These are phyloP conservation scores for Botrytis squamosa DNA, from an alignment of 2,329 filamentous ascomycete species.

Conservation along the genomic window DNA sequence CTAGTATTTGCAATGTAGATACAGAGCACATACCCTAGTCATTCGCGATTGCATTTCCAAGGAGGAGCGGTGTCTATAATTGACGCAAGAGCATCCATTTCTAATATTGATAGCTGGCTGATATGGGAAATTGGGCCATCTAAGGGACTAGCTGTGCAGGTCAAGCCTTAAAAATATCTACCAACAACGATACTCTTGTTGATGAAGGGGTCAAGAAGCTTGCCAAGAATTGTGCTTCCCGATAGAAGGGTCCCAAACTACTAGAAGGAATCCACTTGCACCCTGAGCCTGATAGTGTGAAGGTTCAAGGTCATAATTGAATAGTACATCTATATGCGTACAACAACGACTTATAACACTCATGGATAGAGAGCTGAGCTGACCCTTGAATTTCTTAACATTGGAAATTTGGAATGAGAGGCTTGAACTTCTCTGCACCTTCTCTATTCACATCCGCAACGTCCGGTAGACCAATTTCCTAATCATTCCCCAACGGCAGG, in stretches of 20 bases:
- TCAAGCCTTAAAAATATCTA: background rate
- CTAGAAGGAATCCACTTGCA: background rate
- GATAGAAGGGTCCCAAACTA: background rate
- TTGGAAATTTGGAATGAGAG: background rate
- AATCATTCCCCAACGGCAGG: background rate
- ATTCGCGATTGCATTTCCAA: background rate
- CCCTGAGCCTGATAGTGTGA: background rate
- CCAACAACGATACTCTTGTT: background rate
- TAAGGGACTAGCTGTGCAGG: background rate
- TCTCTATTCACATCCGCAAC: background rate
- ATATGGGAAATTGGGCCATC: background rate
- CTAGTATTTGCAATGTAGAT: background rate
- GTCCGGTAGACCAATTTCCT: background rate
- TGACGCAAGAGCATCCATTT: background rate
- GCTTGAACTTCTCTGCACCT: background rate
- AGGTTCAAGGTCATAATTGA: background rate
- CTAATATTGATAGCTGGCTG: background rate
- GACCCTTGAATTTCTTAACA: background rate
- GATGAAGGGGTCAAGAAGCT: background rate
- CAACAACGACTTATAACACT: background rate
- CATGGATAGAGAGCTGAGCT: background rate
- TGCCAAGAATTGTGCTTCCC: background rate
- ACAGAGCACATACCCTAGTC: no score
- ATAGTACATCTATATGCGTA: background rate
- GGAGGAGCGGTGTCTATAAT: background rate